Base-by-base conservation (phyloP, 2,329 filamentous ascomycete species). In the Graphiopsis chlorocephala region DNA sequence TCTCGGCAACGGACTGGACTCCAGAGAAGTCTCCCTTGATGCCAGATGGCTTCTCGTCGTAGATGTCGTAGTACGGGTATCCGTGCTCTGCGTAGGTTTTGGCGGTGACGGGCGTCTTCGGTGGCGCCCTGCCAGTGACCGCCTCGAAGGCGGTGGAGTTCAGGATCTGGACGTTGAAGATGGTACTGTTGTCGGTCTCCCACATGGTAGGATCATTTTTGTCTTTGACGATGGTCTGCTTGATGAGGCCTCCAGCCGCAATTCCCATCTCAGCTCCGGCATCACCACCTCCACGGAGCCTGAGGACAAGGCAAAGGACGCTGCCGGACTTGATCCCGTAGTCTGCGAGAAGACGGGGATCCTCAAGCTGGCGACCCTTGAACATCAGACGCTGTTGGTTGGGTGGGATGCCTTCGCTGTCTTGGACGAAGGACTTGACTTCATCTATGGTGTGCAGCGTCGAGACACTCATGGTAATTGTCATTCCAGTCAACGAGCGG, bases 301-400 rank as follows among this genome's bases (percentile, higher is more conserved):
- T 53, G 14, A 71, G 48, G n/a, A 70, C 38, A 2, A 73, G 35
- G 52, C 73, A 62, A 2, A 75, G 4, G 0, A 23, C 67, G 6
- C 26, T 10, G 26, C 86, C 85, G 79, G 86, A 65, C 61, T 95
- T 91, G 55, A 96, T 95, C 80, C 94, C 94, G 85, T 96, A 96
- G 77, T 95, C 91, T 63, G 86, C 88, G 0, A 95, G 84, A 23
- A 91, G 95, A 58, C 92, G 90, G 67, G 92, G 92, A 70, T 97
- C 93, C 78, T 96, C 92, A 91, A 97, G 92, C 87, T 97, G 94
- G 89, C 97, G 97, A 80, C 93, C 94, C 77, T 93, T 93, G 83
- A 97, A 97, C 88, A 98, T 97, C 81, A 98, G 85, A 80, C 94
- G 93, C 86, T 97, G 93, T 83, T 97, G 93, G 85, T 97, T 93